phyloP scores from a whole-genome alignment of 2,329 filamentous ascomycete genomes.

The Metarhizium rileyi region DNA sequence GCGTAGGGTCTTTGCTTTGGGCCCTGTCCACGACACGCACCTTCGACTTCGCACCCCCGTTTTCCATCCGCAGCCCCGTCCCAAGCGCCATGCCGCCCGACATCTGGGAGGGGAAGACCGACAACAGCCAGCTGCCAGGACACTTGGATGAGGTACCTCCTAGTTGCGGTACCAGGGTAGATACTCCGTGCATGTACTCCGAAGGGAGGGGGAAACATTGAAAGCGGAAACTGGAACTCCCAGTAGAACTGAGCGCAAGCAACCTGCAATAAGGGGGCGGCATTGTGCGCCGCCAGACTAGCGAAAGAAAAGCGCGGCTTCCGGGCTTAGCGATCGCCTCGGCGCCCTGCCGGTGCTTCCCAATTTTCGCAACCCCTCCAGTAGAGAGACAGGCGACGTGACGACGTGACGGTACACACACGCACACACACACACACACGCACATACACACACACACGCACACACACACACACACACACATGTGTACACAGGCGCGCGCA shows the following conservation, averaged over 20 bases:
- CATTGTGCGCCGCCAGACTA: slow-evolving; percentile 7
- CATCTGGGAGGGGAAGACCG: not conserved
- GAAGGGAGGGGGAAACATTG: not conserved
- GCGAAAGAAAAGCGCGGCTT: slow-evolving; percentile 11
- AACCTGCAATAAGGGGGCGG: not conserved
- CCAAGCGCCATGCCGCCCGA: slow-evolving; percentile 12
- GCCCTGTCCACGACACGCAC: not conserved
- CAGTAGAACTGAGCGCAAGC: not conserved
- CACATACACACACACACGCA: too few relatives aligned
- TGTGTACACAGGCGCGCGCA: too few relatives aligned
- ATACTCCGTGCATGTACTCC: too few relatives aligned
- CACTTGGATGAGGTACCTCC: too few relatives aligned
- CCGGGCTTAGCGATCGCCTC: slow-evolving; percentile 12
- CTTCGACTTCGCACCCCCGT: not conserved
- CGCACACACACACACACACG: too few relatives aligned
- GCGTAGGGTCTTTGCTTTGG: not conserved
- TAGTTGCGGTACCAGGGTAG: too few relatives aligned
- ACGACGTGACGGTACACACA: too few relatives aligned
- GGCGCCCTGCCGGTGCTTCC: slow-evolving; percentile 4
- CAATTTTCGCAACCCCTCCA: not conserved
- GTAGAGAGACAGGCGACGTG: too few relatives aligned
- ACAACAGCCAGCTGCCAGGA: not conserved
- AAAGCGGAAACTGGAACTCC: not conserved
- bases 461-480: too few relatives aligned
- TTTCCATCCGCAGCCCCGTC: slow-evolving; percentile 1